These are phyloP conservation scores for Hypoxylon sp. DNA, from an alignment of 2,329 filamentous ascomycete species.

Conservation along the genomic window DNA sequence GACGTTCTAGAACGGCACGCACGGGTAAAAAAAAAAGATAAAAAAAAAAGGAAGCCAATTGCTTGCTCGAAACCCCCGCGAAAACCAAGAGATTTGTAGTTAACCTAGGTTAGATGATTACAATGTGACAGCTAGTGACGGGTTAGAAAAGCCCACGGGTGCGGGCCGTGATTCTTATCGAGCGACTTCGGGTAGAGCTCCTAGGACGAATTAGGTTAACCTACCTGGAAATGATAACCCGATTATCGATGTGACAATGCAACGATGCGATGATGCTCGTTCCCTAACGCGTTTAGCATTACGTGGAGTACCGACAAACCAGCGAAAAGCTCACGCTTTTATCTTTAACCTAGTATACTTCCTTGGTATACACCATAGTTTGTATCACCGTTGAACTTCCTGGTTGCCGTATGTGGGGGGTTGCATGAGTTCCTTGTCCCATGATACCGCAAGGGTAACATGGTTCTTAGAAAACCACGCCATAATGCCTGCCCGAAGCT, in stretches of 20 bases:
- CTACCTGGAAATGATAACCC: neutral
- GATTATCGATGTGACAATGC: neutral
- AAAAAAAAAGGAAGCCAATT: neutral
- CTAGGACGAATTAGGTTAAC: conserved; percentile 5
- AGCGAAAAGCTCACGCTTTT: neutral
- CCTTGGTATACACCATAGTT: neutral
- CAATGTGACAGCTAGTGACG: conserved; percentile 3
- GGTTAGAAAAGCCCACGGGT: neutral
- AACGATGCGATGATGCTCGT: neutral
- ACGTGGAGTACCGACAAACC: conserved; percentile 14
- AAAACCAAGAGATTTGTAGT: conserved; percentile 1
- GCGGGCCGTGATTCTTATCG: neutral
- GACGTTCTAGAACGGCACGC: conserved; percentile 22
- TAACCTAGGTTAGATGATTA: too few species aligned
- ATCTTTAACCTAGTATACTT: neutral
- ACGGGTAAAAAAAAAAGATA: neutral
- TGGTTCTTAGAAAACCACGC: conserved; percentile 14
- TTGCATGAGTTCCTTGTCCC: conserved; percentile 18
- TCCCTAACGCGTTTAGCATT: neutral
- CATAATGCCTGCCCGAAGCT: conserved; percentile 9
- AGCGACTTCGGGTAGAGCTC: conserved; percentile 8
- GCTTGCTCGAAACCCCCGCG: neutral
- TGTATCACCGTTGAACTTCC: conserved; percentile 13
- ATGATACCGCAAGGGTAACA: conserved; percentile 14
- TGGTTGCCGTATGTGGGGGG: conserved; percentile 12